A percentile compares a stretch with the other conserved stretches of the same genome.
phyloP scores from a whole-genome alignment of 1,284 basidiomycete species.

The Rhodotorula sp. region DNA sequence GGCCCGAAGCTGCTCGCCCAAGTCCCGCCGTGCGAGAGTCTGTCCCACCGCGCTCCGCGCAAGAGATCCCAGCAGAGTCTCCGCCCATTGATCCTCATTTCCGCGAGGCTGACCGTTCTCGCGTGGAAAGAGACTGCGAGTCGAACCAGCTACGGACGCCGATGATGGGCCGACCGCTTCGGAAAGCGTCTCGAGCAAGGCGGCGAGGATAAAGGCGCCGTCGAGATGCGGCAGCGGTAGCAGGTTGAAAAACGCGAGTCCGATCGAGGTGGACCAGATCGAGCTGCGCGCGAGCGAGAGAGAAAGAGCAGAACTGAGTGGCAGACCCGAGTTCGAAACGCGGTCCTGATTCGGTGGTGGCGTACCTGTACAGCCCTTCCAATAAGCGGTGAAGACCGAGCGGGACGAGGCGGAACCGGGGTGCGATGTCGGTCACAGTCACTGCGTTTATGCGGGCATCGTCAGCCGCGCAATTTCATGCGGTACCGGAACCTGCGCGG shows the following conservation, averaged over 20 bases:
- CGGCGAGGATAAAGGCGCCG: slow-evolving; percentile 25
- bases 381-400: not conserved
- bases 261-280: slow-evolving; percentile 23
- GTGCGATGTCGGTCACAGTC: slow-evolving; percentile 9
- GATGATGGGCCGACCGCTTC: no score
- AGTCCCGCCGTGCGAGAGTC: not conserved
- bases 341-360: no score
- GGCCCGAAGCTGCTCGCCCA: not conserved
- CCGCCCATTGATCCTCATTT: no score
- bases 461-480: no score
- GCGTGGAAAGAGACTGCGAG: not conserved
- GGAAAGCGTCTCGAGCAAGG: slow-evolving; percentile 1
- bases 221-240: slow-evolving; percentile 40
- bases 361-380: slow-evolving; percentile 11
- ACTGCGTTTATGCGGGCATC: slow-evolving; percentile 1
- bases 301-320: not conserved
- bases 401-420: slow-evolving; percentile 7
- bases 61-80: no score
- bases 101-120: not conserved
- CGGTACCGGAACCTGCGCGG: not conserved
- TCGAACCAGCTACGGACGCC: not conserved
- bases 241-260: slow-evolving; percentile 37
- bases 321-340: not conserved
- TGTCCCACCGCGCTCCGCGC: no score
- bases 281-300: not conserved